Evolutionary conservation across 2,329 filamentous ascomycete species (phyloP).

Genomic region (Dendrostoma leiphaemia): DNA sequence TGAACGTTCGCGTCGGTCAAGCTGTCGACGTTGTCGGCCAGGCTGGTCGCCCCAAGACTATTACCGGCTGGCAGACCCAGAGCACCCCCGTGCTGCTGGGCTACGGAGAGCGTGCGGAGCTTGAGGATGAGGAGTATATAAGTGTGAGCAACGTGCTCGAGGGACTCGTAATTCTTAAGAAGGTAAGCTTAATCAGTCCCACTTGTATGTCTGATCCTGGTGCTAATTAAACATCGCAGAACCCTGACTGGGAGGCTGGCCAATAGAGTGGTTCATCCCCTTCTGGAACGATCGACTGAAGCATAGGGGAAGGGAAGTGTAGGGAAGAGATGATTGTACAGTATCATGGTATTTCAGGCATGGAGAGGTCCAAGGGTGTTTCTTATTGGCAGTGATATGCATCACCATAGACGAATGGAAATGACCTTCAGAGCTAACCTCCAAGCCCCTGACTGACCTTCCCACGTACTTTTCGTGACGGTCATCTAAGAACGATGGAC

Average conservation of each 20-base stretch:
- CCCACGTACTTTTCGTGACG: not conserved
- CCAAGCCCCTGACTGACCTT: not conserved
- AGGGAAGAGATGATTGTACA: slow-evolving; percentile 12
- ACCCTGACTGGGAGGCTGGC: slow-evolving; percentile 53
- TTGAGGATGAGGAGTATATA: slow-evolving; percentile 97
- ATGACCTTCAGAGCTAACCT: slow-evolving; percentile 15
- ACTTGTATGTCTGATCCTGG: not conserved
- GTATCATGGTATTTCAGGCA: slow-evolving; percentile 10
- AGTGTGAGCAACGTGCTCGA: slow-evolving; percentile 88
- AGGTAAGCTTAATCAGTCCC: slow-evolving; percentile 61
- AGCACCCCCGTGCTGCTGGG: slow-evolving; percentile 94
- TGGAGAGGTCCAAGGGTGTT: not conserved
- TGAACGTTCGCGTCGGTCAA: slow-evolving; percentile 96
- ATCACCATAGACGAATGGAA: slow-evolving; percentile 20
- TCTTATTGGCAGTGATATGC: slow-evolving; percentile 7
- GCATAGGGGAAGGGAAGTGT: not conserved
- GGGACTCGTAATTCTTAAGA: slow-evolving; percentile 92
- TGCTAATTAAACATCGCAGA: slow-evolving; percentile 34
- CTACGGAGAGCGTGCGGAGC: slow-evolving; percentile 92
- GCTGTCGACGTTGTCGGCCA: slow-evolving; percentile 98
- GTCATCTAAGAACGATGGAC: not conserved
- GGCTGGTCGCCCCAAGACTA: slow-evolving; percentile 95
- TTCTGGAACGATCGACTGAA: not conserved
- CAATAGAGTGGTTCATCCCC: slow-evolving; percentile 41
- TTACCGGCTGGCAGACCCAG: slow-evolving; percentile 99